Base-by-base conservation (phyloP, 805 yeast species). In the Candida endomychidarum region DNA sequence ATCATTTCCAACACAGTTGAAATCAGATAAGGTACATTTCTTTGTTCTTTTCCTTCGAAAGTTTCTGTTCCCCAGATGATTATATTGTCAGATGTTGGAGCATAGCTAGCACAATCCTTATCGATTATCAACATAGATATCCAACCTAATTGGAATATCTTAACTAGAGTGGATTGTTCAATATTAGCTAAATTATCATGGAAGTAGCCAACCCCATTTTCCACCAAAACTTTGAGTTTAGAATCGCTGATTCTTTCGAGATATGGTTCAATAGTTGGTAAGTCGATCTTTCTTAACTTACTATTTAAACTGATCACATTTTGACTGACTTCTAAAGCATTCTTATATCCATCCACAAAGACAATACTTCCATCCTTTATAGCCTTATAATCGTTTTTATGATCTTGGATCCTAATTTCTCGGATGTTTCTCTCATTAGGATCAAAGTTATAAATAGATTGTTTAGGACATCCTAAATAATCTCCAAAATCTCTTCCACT, bases 401-500 rank as follows among this genome's bases (percentile, higher is more conserved):
- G 67, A 3, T 75, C 69, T 40, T 74, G 77, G 32, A 85, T 52
- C 47, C 72, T 81, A 15, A 85, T 78, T 38, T 69, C 71, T 40
- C 74, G 77, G 10, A 87, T 50, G 3, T 85, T 79, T 41, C 91
- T 67, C 31, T 80, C 82, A 36, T 65, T 65, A 0, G 95, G 81
- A 12, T 79, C 73, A 56, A 84, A 89, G 52, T 88, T 89, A 65
- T 71, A 87, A 5, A 81, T 70, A 35, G 78, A 70, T 15, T 60
- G 65, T 51, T 79, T 82, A 1, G 72, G 50, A 18, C 84, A 81
- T 2, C 93, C 95, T 20, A 93, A 60, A 96, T 98, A 93, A 39
- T 83, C 86, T 1, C 86, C 91, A 42, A 90, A 61, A 48, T 87
- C 96, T 37, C 78, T 71, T 3, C 84, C 86, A 53, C 82, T 85